These are phyloP conservation scores for Clonostachys byssicola DNA, from an alignment of 2,329 filamentous ascomycete species.

Conservation along the genomic window DNA sequence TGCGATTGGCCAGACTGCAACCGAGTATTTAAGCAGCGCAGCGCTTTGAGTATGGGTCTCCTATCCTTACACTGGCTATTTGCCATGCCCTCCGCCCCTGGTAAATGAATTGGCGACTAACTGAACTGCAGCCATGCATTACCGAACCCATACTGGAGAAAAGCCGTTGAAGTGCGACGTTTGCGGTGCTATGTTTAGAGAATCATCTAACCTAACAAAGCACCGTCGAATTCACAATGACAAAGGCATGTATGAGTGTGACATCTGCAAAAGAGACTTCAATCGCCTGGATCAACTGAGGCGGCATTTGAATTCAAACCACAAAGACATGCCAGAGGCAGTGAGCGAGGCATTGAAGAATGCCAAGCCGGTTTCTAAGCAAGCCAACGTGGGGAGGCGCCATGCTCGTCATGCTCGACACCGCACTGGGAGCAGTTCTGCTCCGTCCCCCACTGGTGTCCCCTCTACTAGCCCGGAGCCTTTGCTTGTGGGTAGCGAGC, in stretches of 20 bases:
- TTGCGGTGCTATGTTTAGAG: constrained; percentile 56
- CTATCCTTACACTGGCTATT: background rate
- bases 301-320: constrained; percentile 40
- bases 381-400: background rate
- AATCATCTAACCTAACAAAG: constrained; percentile 64
- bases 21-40: constrained; percentile 63
- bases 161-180: constrained; percentile 57
- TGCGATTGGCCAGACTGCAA: constrained; percentile 46
- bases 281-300: constrained; percentile 57
- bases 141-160: constrained; percentile 60
- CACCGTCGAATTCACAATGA: constrained; percentile 58
- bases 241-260: constrained; percentile 46
- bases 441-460: no score
- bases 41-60: constrained; percentile 52
- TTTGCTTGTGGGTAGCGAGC: no score
- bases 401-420: no score
- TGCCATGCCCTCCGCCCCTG: background rate
- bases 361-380: background rate
- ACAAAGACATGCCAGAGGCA: constrained; percentile 15
- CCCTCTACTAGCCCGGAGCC: no score
- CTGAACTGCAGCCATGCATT: constrained; percentile 55
- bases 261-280: constrained; percentile 52
- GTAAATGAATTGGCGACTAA: background rate
- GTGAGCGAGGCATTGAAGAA: constrained; percentile 6
- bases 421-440: no score